Conservation (phyloP, 306 rosid genomes). For the Glycyrrhiza uralensis region DNA sequence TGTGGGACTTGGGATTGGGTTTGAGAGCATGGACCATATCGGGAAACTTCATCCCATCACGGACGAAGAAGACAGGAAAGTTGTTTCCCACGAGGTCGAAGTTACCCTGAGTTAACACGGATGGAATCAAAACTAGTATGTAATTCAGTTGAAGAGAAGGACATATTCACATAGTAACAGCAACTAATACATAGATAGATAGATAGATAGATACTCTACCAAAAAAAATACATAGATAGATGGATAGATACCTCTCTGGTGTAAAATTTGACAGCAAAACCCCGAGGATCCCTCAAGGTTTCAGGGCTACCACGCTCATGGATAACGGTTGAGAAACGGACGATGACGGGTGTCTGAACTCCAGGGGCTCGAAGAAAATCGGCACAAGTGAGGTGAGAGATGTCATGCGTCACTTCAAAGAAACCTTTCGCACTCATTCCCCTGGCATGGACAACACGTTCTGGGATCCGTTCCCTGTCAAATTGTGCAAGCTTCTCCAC, state of each 20-base stretch:
- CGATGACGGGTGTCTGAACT: conserved; percentile 80
- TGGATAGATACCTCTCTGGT: conserved; percentile 91
- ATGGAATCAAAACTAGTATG: too few relatives aligned
- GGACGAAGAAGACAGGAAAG: conserved; percentile 73
- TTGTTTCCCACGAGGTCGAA: conserved; percentile 87
- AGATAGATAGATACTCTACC: too few relatives aligned
- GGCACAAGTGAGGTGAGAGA: conserved; percentile 72
- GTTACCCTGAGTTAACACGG: too few relatives aligned
- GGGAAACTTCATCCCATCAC: conserved; percentile 86
- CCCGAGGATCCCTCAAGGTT: conserved; percentile 81
- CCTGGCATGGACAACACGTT: conserved; percentile 87
- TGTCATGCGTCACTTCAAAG: conserved; percentile 83
- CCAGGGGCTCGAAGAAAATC: conserved; percentile 95
- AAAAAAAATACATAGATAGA: too few relatives aligned
- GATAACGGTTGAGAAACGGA: conserved; percentile 85
- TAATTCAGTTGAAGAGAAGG: too few relatives aligned
- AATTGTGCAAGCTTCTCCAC: conserved; percentile 82
- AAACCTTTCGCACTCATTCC: conserved; percentile 90
- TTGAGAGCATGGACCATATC: conserved; percentile 85
- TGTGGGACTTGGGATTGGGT: conserved; percentile 87
- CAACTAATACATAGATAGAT: too few relatives aligned
- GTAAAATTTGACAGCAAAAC: conserved; percentile 82
- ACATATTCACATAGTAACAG: not conserved
- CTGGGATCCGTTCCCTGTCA: conserved; percentile 79
- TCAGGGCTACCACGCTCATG: conserved; percentile 97